These are phyloP conservation scores for Pholiota adiposa DNA, from an alignment of 1,284 basidiomycete species.

Conservation along the genomic window DNA sequence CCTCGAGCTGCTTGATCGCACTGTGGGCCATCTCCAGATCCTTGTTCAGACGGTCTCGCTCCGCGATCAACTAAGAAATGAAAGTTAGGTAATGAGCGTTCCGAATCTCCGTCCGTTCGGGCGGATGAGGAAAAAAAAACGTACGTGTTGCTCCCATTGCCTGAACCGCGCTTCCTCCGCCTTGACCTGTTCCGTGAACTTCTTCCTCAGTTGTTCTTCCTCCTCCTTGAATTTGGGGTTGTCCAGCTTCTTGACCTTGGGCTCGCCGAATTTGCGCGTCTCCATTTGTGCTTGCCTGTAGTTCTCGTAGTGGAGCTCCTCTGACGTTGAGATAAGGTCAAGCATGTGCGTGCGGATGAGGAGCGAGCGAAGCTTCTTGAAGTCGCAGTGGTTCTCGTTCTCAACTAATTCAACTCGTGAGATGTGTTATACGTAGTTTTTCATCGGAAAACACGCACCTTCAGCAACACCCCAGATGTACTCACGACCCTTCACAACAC, in stretches of 20 bases:
- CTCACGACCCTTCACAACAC: constrained; percentile 95
- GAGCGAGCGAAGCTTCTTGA: constrained; percentile 95
- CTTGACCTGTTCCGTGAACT: constrained; percentile 99
- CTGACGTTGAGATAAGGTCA: constrained; percentile 94
- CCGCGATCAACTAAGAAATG: constrained; percentile 81
- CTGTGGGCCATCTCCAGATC: constrained; percentile 93
- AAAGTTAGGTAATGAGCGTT: constrained; percentile 15
- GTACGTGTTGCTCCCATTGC: constrained; percentile 98
- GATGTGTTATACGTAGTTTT: neutral
- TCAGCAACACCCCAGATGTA: constrained; percentile 99
- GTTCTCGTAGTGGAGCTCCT: constrained; percentile 97
- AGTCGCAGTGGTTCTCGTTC: constrained; percentile 99
- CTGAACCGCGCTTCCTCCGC: constrained; percentile 97
- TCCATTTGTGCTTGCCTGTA: constrained; percentile 99
- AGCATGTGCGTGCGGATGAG: constrained; percentile 99
- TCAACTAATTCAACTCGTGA: constrained; percentile 68
- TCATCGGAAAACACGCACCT: constrained; percentile 50
- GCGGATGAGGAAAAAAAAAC: constrained; percentile 1
- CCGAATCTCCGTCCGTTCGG: neutral
- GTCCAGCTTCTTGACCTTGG: constrained; percentile 98
- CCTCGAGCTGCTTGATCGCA: constrained; percentile 89
- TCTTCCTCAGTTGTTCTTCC: constrained; percentile 94
- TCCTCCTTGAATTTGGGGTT: constrained; percentile 99
- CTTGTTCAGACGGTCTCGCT: constrained; percentile 97
- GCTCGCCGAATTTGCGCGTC: constrained; percentile 98